Conservation (phyloP, 441 rosid genomes). For the Hura crepitans region DNA sequence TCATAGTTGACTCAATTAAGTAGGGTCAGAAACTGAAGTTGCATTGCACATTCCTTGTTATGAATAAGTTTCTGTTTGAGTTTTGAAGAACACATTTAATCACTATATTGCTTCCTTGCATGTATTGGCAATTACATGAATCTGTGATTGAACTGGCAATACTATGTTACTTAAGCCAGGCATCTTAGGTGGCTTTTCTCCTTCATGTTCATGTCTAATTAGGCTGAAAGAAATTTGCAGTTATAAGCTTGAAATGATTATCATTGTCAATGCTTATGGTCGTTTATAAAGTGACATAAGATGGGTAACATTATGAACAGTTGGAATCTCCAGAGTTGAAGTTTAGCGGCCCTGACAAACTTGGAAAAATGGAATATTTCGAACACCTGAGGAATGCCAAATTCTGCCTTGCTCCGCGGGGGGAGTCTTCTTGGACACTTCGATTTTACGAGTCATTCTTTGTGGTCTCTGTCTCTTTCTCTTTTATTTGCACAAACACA, state of each 20-base stretch:
- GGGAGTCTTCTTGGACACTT: conserved; percentile 97
- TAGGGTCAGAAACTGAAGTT: background rate
- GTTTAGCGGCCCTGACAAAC: conserved; percentile 74
- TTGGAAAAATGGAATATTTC: conserved; percentile 76
- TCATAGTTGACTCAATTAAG: conserved; percentile 6
- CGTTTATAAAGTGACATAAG: conserved; percentile 11
- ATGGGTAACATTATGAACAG: conserved; percentile 48
- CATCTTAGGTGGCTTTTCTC: background rate
- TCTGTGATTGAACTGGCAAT: background rate
- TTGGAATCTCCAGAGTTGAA: conserved; percentile 93
- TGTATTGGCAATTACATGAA: background rate
- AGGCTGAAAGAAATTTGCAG: background rate
- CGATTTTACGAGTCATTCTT: conserved; percentile 89
- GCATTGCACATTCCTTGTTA: conserved; percentile 1
- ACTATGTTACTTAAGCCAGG: background rate
- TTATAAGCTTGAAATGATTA: background rate
- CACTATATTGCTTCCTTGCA: background rate
- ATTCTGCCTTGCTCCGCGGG: conserved; percentile 96
- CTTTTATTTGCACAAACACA: conserved; percentile 1
- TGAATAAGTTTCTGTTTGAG: background rate
- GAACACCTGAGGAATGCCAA: conserved; percentile 83
- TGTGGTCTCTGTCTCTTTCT: conserved; percentile 54
- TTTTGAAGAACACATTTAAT: background rate
- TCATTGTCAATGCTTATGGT: background rate
- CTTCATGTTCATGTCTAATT: background rate